These are phyloP conservation scores for Psilocybe azurescens DNA, from an alignment of 768 basidiomycete species.

Conservation along the genomic window DNA sequence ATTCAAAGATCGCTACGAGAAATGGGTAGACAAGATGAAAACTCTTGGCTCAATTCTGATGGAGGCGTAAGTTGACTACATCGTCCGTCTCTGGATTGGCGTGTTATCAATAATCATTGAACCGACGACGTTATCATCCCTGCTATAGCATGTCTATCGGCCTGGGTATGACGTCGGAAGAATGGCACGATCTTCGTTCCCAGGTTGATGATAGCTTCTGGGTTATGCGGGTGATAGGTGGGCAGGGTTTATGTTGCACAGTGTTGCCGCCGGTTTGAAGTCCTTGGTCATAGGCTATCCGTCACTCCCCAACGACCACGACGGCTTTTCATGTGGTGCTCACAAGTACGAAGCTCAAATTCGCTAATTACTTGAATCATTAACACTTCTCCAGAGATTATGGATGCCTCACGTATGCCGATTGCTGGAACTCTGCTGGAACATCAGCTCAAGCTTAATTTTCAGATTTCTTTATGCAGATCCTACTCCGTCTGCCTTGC, in stretches of 20 bases:
- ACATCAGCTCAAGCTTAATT: neutral
- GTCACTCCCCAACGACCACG: constrained; percentile 76
- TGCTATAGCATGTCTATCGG: constrained; percentile 78
- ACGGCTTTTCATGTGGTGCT: constrained; percentile 89
- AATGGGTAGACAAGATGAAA: constrained; percentile 89
- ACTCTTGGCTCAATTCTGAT: constrained; percentile 79
- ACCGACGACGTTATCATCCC: neutral
- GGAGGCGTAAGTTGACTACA: constrained; percentile 69
- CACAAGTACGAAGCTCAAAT: constrained; percentile 63
- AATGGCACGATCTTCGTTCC: constrained; percentile 69
- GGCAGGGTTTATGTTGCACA: neutral
- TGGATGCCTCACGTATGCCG: constrained; percentile 81
- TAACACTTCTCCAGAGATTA: constrained; percentile 67
- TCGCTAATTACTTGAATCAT: neutral
- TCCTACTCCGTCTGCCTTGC: constrained; percentile 77
- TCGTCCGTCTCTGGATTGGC: neutral
- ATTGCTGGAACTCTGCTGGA: neutral
- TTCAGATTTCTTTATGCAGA: constrained; percentile 88
- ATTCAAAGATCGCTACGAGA: constrained; percentile 69
- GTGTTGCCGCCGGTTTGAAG: neutral
- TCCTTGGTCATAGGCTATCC: constrained; percentile 69
- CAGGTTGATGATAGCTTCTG: constrained; percentile 89
- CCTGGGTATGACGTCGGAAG: constrained; percentile 70
- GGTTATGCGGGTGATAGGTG: constrained; percentile 86
- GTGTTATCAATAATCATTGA: neutral